Conservation (phyloP, 345 rosid genomes). For the Carallia brachiata region DNA sequence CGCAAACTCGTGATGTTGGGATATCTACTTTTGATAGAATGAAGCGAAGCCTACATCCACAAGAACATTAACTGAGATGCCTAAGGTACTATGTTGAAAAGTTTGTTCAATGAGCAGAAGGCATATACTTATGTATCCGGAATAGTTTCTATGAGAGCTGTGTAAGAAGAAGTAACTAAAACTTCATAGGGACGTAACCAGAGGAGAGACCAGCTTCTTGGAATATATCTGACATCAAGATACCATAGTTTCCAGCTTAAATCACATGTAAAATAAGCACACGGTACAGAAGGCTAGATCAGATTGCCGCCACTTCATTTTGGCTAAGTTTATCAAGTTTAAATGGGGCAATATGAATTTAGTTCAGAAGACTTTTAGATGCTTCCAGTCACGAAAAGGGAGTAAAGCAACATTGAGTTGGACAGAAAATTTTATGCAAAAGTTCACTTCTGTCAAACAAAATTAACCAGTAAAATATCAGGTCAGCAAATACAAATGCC, state of each 20-base stretch:
- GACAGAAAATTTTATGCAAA: too few relatives aligned
- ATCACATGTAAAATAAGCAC: background rate
- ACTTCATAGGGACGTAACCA: conserved; percentile 99
- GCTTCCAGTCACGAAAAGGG: background rate
- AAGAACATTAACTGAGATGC: conserved; percentile 17
- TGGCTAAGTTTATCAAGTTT: background rate
- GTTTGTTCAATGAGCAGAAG: conserved; percentile 2
- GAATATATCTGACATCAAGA: conserved; percentile 70
- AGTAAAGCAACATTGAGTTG: too few relatives aligned
- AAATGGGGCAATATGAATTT: background rate
- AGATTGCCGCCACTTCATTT: background rate
- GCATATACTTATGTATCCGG: conserved; percentile 67
- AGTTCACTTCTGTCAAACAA: too few relatives aligned
- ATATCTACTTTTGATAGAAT: conserved; percentile 94
- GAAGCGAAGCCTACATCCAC: conserved; percentile 83
- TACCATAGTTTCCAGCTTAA: conserved; percentile 9
- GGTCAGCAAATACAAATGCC: too few relatives aligned
- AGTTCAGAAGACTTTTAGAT: background rate
- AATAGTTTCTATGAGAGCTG: conserved; percentile 97
- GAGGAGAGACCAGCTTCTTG: conserved; percentile 99
- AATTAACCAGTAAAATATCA: too few relatives aligned
- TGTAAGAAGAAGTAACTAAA: conserved; percentile 92
- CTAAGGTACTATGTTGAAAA: conserved; percentile 4
- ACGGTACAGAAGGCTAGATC: background rate
- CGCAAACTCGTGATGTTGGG: conserved; percentile 78